Evolutionary conservation across 176 grass and related monocot genomes (phyloP).

Genomic region (Oryza rufipogon): DNA sequence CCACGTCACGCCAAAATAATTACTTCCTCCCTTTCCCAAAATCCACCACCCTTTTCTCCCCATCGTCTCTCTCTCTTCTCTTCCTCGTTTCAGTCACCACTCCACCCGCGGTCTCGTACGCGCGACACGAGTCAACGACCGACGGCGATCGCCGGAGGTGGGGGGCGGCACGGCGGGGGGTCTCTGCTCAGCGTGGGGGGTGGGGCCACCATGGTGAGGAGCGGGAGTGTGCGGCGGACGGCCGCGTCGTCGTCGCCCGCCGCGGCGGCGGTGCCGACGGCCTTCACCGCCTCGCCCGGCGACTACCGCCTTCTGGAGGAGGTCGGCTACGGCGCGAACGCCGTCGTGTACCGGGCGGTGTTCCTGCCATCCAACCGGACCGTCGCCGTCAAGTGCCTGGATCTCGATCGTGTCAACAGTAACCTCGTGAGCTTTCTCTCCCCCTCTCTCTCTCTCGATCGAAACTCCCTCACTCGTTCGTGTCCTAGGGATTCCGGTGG

Average conservation of each 20-base stretch:
- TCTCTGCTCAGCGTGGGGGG: neutral
- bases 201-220: constrained; percentile 29
- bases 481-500: constrained; percentile 18
- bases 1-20: constrained; percentile 52
- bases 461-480: neutral
- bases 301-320: constrained; percentile 86
- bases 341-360: constrained; percentile 79
- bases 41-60: constrained; percentile 28
- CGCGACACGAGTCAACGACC: constrained; percentile 40
- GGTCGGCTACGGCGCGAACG: constrained; percentile 94
- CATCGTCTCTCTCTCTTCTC: neutral
- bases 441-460: neutral
- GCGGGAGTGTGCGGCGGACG: constrained; percentile 20
- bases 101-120: constrained; percentile 15
- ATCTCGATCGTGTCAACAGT: constrained; percentile 94
- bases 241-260: neutral
- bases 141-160: constrained; percentile 40
- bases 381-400: constrained; percentile 89
- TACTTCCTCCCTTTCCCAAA: constrained; percentile 8
- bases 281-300: constrained; percentile 47
- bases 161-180: neutral
- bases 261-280: constrained; percentile 21
- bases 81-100: neutral
- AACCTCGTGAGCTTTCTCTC: constrained; percentile 67
- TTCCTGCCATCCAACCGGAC: constrained; percentile 66